Evolutionary conservation across 2,329 filamentous ascomycete species (phyloP), one percentile per base, ranked within the genome.

Genomic region (Penicillium aurantiogriseum): DNA sequence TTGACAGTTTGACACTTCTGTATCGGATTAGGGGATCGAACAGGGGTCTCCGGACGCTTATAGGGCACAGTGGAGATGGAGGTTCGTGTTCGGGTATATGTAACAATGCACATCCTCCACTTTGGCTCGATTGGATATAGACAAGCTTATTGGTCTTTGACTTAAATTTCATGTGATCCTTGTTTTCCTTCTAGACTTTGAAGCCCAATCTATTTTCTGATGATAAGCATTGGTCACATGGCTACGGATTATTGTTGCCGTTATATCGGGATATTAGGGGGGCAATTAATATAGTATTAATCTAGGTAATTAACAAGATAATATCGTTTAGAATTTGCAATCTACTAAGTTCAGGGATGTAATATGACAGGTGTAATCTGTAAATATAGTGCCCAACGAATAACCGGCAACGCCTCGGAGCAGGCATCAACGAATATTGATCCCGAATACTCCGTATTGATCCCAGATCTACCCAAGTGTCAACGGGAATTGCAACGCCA

Each of bases 241-340:
- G n/a, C 51, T 54, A 44, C 44, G 21, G 5, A 17, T 35, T 36
- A 54, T 17, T 21, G 13, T 35, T 27, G 36, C 15, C 44, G 17
- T 23, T 17, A 17, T 29, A 17, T 49, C 35, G 21, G 51, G 36
- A 54, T 35, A 42, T 35, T 48, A 40, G 36, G 44, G 27, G 13
- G 44, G 40, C 25, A 8, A 21, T n/a, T 49, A 54, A 54, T 54
- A 54, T 54, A 48, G 36, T 21, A 33, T 47, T 52, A 52, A 45
- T 52, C 38, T 49, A 27, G 17, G 23, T n/a, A 47, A 47, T 35
- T 35, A 38, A 19, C 17, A 19, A 6, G n/a, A 19, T 9, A 21
- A 23, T 23, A 23, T 23, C 23, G 4, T 23, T 23, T 23, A 23
- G 23, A 23, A 23, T 23, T 23, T 23, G 23, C 23, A 23, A 10